Conservation (phyloP, 2,329 filamentous ascomycete species). For the Delphinella strobiligena region DNA sequence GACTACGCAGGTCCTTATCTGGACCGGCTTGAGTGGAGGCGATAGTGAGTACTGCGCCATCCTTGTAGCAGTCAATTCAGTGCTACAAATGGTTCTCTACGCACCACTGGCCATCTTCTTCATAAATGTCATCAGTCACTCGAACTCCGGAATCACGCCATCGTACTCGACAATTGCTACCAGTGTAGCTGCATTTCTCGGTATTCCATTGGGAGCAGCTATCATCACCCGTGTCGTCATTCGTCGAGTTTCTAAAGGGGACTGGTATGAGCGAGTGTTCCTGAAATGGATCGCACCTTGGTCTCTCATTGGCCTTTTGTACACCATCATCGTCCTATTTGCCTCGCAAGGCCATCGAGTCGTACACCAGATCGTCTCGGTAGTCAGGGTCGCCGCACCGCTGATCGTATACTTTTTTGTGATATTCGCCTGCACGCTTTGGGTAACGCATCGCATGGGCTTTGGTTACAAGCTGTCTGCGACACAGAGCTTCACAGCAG, state of each 20-base stretch:
- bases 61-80: constrained; percentile 36
- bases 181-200: constrained; percentile 74
- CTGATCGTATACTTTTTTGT: constrained; percentile 68
- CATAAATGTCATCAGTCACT: constrained; percentile 53
- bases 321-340: constrained; percentile 79
- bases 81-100: constrained; percentile 37
- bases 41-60: constrained; percentile 70
- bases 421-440: constrained; percentile 61
- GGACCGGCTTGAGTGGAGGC: constrained; percentile 66
- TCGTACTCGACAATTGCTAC: constrained; percentile 58
- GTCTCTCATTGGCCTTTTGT: constrained; percentile 72
- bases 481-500: constrained; percentile 79
- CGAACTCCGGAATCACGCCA: constrained; percentile 22
- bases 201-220: constrained; percentile 67
- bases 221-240: constrained; percentile 55
- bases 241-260: constrained; percentile 35
- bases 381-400: constrained; percentile 69
- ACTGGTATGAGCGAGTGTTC: constrained; percentile 58
- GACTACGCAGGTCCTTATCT: constrained; percentile 44
- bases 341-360: constrained; percentile 67
- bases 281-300: constrained; percentile 58
- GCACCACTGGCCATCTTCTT: constrained; percentile 37
- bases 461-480: constrained; percentile 59
- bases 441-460: constrained; percentile 49
- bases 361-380: constrained; percentile 71